Evolutionary conservation across 83 land plant species (phyloP).

Genomic region (Diphasiastrum complanatum): DNA sequence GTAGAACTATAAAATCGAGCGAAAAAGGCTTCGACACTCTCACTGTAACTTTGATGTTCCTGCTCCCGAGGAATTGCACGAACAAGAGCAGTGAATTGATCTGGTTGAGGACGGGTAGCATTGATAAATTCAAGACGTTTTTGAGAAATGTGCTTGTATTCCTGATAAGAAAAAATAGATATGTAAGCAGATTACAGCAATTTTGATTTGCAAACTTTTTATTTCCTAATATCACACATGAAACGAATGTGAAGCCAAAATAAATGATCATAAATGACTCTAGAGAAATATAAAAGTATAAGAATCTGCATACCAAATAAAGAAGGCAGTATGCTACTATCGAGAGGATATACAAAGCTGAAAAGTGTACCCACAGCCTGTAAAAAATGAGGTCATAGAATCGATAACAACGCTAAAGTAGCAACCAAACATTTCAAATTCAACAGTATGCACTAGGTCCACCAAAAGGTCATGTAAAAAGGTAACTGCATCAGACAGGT

Average conservation of each 20-base stretch:
- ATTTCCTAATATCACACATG: too few relatives aligned
- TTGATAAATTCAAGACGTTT: constrained; percentile 57
- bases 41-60: constrained; percentile 41
- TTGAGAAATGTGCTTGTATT: constrained; percentile 51
- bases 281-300: too few relatives aligned
- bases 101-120: constrained; percentile 60
- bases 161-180: constrained; percentile 45
- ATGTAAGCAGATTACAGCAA: not conserved
- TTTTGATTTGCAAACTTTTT: too few relatives aligned
- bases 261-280: too few relatives aligned
- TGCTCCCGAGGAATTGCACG: constrained; percentile 50
- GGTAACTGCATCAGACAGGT: too few relatives aligned
- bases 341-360: constrained; percentile 33
- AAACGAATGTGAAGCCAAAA: too few relatives aligned
- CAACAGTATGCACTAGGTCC: too few relatives aligned
- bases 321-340: constrained; percentile 33
- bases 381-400: too few relatives aligned
- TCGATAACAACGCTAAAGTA: too few relatives aligned
- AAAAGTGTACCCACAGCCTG: constrained; percentile 39
- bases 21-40: constrained; percentile 62
- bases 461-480: too few relatives aligned
- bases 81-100: constrained; percentile 76
- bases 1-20: constrained; percentile 52
- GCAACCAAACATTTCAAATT: too few relatives aligned
- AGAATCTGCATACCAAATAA: constrained; percentile 25